phyloP scores from a whole-genome alignment of 345 rosid species.

The Aquilaria malaccensis region DNA sequence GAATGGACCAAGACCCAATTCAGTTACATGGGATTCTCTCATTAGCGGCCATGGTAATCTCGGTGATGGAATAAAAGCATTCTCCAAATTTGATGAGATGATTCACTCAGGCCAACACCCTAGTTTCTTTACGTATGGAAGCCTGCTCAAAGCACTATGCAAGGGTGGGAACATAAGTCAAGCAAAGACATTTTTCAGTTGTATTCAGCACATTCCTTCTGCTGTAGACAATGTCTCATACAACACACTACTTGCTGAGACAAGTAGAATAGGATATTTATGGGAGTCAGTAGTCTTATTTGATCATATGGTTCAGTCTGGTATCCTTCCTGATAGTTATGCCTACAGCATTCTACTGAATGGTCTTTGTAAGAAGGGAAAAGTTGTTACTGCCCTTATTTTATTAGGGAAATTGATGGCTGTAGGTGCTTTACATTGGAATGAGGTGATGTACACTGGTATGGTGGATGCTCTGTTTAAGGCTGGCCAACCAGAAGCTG shows the following conservation, averaged over 20 bases:
- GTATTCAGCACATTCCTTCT: constrained; percentile 44
- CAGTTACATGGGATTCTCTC: constrained; percentile 57
- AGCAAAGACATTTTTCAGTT: constrained; percentile 53
- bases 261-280: constrained; percentile 52
- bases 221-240: constrained; percentile 58
- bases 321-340: constrained; percentile 55
- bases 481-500: constrained; percentile 58
- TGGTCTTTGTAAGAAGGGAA: constrained; percentile 68
- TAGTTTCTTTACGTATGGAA: constrained; percentile 56
- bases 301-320: constrained; percentile 54
- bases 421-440: constrained; percentile 34
- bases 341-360: constrained; percentile 57
- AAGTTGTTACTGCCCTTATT: constrained; percentile 60
- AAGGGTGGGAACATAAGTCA: constrained; percentile 51
- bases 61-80: constrained; percentile 55
- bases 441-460: constrained; percentile 45
- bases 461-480: constrained; percentile 67
- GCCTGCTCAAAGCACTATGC: constrained; percentile 84
- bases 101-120: constrained; percentile 56
- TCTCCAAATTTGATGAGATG: constrained; percentile 77
- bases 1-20: constrained; percentile 36
- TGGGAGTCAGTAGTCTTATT: constrained; percentile 54
- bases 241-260: constrained; percentile 60
- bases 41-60: constrained; percentile 54
- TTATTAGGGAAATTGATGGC: constrained; percentile 40